Conservation (phyloP, 2,329 filamentous ascomycete genomes). For the Exophiala alcalophila region DNA sequence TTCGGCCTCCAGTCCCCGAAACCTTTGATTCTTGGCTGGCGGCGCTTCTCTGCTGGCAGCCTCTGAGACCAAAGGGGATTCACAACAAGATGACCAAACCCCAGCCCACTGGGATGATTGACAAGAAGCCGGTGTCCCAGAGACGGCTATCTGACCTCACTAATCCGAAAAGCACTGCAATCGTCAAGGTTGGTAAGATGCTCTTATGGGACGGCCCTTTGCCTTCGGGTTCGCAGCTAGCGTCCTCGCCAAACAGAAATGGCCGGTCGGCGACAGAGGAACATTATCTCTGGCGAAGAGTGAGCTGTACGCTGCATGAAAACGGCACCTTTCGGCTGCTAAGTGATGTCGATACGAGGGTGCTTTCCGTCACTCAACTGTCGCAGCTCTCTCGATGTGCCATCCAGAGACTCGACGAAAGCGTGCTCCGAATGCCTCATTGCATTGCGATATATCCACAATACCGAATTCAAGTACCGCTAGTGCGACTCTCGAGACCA, state of each 20-base stretch:
- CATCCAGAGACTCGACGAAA: slow-evolving; percentile 83
- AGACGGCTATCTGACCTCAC: slow-evolving; percentile 48
- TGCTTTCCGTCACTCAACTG: slow-evolving; percentile 80
- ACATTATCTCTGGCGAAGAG: slow-evolving; percentile 67
- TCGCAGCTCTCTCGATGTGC: slow-evolving; percentile 85
- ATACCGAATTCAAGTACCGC: slow-evolving; percentile 72
- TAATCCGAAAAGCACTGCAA: slow-evolving; percentile 66
- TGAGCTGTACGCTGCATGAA: slow-evolving; percentile 91
- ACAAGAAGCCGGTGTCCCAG: slow-evolving; percentile 43
- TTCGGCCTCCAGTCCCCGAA: slow-evolving; percentile 49
- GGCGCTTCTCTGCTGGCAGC: slow-evolving; percentile 52
- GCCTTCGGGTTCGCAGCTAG: slow-evolving; percentile 28
- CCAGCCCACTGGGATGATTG: slow-evolving; percentile 44
- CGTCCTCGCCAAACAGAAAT: slow-evolving; percentile 11
- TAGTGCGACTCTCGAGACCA: slow-evolving; percentile 75
- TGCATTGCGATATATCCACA: slow-evolving; percentile 95
- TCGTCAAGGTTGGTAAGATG: slow-evolving; percentile 93
- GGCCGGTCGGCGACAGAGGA: slow-evolving; percentile 49
- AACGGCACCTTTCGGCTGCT: slow-evolving; percentile 92
- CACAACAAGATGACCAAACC: slow-evolving; percentile 52
- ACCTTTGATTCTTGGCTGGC: slow-evolving; percentile 54
- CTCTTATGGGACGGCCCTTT: slow-evolving; percentile 78
- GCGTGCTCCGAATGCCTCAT: slow-evolving; percentile 86
- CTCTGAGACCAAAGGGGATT: slow-evolving; percentile 49
- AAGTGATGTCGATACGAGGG: slow-evolving; percentile 75